These are phyloP conservation scores for Rozella allomycis DNA, from an alignment of 371 early-diverging fungal species.

Conservation along the genomic window DNA sequence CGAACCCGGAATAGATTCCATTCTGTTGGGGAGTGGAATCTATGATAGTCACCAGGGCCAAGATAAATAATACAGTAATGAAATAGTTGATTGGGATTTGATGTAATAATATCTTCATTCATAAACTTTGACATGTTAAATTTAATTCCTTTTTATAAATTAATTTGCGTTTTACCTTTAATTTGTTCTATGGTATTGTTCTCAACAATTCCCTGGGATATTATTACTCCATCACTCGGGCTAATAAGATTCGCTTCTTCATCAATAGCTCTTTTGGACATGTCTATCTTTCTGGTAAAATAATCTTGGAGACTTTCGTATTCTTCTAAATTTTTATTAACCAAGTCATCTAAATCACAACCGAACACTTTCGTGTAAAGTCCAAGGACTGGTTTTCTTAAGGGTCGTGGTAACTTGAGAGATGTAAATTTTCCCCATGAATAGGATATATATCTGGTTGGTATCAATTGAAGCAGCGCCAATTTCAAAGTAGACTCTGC, in stretches of 20 bases:
- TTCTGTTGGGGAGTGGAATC: conserved; percentile 88
- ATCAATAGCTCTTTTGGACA: conserved; percentile 49
- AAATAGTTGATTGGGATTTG: background rate
- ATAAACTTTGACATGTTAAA: background rate
- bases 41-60: conserved; percentile 93
- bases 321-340: conserved; percentile 41
- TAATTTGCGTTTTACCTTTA: conserved; percentile 62
- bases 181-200: conserved; percentile 55
- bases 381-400: no score
- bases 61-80: conserved; percentile 70
- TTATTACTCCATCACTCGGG: conserved; percentile 72
- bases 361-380: conserved; percentile 70
- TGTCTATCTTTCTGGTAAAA: conserved; percentile 67
- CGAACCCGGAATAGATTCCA: conserved; percentile 77
- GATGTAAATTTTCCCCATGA: no score
- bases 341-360: conserved; percentile 81
- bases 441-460: no score
- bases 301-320: conserved; percentile 70
- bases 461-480: no score
- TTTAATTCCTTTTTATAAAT: background rate
- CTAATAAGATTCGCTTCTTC: conserved; percentile 34
- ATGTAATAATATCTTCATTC: conserved; percentile 6
- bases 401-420: no score
- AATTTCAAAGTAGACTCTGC: no score
- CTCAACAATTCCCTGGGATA: conserved; percentile 63